Percentiles rank a stretch among this genome's conserved stretches.
phyloP scores from a whole-genome alignment of 805 yeast genomes.

The Clavispora vitiphila region DNA sequence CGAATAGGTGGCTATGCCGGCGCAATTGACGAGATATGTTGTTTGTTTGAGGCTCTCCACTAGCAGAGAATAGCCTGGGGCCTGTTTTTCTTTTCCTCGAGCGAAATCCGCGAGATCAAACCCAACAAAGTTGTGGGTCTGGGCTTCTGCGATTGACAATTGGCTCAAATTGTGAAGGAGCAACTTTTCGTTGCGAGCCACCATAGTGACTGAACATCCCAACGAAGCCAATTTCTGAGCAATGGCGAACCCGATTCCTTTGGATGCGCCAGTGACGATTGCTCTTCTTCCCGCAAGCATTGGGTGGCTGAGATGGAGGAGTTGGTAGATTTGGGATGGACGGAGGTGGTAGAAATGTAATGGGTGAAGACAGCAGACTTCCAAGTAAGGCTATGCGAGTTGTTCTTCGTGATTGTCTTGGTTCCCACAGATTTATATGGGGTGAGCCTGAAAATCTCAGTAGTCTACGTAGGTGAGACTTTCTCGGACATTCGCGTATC shows the following conservation, averaged over 20 bases:
- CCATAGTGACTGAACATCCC: conserved; percentile 50
- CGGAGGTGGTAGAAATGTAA: no score
- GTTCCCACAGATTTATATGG: no score
- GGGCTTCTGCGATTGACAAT: conserved; percentile 7
- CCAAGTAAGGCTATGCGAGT: no score
- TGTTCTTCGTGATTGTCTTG: background rate
- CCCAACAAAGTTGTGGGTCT: conserved; percentile 4
- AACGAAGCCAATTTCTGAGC: conserved; percentile 44
- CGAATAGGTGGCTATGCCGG: conserved; percentile 58
- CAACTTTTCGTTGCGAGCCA: conserved; percentile 42
- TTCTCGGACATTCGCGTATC: no score
- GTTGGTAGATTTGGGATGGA: background rate
- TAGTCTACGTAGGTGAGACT: no score
- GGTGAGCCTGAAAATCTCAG: no score
- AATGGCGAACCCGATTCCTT: conserved; percentile 60
- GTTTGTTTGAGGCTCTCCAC: conserved; percentile 15
- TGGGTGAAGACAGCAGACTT: no score
- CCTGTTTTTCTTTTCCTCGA: background rate
- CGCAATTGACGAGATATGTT: conserved; percentile 56
- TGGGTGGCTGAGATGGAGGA: no score
- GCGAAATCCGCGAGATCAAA: conserved; percentile 3
- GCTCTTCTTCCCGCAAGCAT: conserved; percentile 35
- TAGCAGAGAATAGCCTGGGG: background rate
- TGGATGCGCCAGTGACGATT: conserved; percentile 63
- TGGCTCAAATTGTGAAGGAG: conserved; percentile 23